Evolutionary conservation across 768 basidiomycete genomes (phyloP), one percentile per base, ranked within the genome.

Genomic region (Infundibulicybe gibba): DNA sequence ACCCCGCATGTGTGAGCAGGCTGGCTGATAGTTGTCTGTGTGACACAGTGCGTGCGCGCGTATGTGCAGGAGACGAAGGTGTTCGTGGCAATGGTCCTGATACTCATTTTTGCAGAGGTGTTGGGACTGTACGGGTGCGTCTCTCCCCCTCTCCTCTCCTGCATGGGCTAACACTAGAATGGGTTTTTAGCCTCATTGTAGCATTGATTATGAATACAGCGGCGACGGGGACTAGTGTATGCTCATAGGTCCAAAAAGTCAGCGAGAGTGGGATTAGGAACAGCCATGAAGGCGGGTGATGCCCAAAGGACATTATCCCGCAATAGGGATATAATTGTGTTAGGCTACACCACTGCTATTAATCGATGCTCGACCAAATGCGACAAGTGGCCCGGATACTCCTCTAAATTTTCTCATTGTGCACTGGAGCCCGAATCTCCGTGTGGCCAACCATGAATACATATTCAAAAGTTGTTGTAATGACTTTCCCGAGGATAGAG

Each of bases 11-110:
- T 15, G 30, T 2, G 25, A 25, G 25, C 25, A 25, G 8, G 25
- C 44, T 17, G 8, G 4, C 11, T 19, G 3, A 14, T 10, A 38
- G 10, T 19, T 38, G 4, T 10, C 35, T 11, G 13, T 45, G 41
- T 15, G 30, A 31, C 47, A 30, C 53, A 94, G 90, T 94, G 91
- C 57, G 91, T 94, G 13, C 80, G 93, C 49, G 91, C 91, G 51
- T 97, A 92, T 61, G 80, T 97, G 19, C 80, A 92, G 57, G 94
- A 97, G 69, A 85, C 85, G 51, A 86, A 82, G 62, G 83, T 97
- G 20, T 97, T 94, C 61, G 94, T 97, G 16, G 76, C 86, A 6
- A 97, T 97, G 94, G 92, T 98, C 15, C 83, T 98, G 35, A 94
- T 98, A 53, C 82, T 98, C 61, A 92, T 92, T 54, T 93, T 92